Evolutionary conservation across 805 yeast genomes (phyloP), one percentile per base, ranked within the genome.

Genomic region (Limtongia smithiae): DNA sequence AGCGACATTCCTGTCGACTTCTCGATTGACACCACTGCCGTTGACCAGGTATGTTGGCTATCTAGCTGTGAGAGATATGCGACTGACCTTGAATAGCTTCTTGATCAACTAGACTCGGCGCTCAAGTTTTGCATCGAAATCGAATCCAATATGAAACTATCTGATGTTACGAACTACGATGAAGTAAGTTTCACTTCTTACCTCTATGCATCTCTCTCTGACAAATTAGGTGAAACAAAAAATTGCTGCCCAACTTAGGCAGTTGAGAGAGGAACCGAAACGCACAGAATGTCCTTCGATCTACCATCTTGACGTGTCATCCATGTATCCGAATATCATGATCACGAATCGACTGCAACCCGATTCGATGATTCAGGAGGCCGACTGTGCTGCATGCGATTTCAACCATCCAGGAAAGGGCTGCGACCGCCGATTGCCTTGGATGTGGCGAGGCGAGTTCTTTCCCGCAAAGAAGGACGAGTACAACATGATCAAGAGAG

Each of bases 261-360:
- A 75, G 2, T 68, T 93, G 44, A 81, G 78, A 53, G 65, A 71
- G 1, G 74, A 75, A 33, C 90, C 91, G 1, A 73, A 73, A 32
- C 73, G 97, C 58, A 65, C 66, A 11, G 97, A 93, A 61, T 71
- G 72, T 9, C 99, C 99, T 0, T 71, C 86, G 40, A 93, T 93
- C 55, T 93, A 94, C 62, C 99, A 93, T 64, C 96, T 94, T 32
- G 99, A 93, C 72, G 99, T 93, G 43, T 97, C 99, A 0, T 93
- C 98, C 1, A 93, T 93, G 99, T 93, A 93, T 64, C 99, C 99
- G 4, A 93, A 93, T 64, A 93, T 93, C 65, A 93, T 93, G 97
- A 88, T 96, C 5, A 85, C 97, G 0, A 93, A 93, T 68, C 80
- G 99, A 64, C 73, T 93, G 45, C 99, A 93, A 66, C 99, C 99